phyloP scores from a whole-genome alignment of 352 stramenopile genomes.

The Halophytophthora batemanensis region DNA sequence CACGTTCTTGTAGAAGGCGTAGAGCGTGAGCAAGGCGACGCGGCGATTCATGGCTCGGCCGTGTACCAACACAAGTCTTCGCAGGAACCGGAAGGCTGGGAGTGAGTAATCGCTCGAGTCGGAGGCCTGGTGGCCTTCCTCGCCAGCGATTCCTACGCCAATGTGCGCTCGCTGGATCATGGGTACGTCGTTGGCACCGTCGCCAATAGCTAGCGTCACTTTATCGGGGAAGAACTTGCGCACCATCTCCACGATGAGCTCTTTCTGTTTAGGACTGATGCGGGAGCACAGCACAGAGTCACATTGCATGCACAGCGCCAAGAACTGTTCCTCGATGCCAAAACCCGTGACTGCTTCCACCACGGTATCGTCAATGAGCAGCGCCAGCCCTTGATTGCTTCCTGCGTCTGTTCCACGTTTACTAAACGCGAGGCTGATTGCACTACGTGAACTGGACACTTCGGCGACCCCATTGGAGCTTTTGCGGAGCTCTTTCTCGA shows the following conservation, averaged over 20 bases:
- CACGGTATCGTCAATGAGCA: slow-evolving; percentile 50
- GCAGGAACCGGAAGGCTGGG: slow-evolving; percentile 81
- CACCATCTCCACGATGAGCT: slow-evolving; percentile 94
- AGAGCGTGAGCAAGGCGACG: slow-evolving; percentile 64
- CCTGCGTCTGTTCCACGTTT: slow-evolving; percentile 1
- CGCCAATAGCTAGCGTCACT: slow-evolving; percentile 80
- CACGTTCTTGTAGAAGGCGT: slow-evolving; percentile 90
- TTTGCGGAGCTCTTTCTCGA: slow-evolving; percentile 24
- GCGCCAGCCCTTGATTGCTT: slow-evolving; percentile 13
- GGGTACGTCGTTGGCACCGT: slow-evolving; percentile 91
- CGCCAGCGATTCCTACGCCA: slow-evolving; percentile 55
- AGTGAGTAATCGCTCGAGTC: slow-evolving; percentile 90
- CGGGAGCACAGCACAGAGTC: slow-evolving; percentile 95
- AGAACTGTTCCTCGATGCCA: slow-evolving; percentile 40
- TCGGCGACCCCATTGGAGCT: slow-evolving; percentile 4
- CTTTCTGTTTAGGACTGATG: slow-evolving; percentile 96
- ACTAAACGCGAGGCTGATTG: slow-evolving; percentile 1
- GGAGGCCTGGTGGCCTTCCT: slow-evolving; percentile 80
- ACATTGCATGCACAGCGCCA: slow-evolving; percentile 68
- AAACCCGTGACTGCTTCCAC: slow-evolving; percentile 41
- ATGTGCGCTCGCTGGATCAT: slow-evolving; percentile 89
- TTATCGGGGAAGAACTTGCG: slow-evolving; percentile 38
- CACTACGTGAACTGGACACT: slow-evolving; percentile 1
- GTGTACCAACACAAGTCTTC: slow-evolving; percentile 84
- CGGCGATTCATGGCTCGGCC: slow-evolving; percentile 74